Evolutionary conservation across 257 asterid genomes (phyloP), one percentile per base, ranked within the genome.

Genomic region (Gentiana straminea): DNA sequence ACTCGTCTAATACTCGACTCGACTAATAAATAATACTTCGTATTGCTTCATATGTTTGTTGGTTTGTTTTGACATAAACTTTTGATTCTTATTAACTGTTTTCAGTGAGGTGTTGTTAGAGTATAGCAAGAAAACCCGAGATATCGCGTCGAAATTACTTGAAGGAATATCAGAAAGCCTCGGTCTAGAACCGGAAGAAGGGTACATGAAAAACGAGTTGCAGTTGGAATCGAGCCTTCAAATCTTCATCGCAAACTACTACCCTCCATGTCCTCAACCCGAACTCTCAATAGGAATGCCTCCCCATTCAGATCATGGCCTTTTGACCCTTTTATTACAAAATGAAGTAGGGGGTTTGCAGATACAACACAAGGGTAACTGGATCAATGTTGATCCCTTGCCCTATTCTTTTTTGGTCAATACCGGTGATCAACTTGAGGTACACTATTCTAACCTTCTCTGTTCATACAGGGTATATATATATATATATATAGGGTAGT

Each of bases 371-470:
- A 52, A 62, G 1, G 87, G 86, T 2, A 64, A 56, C 44, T 88
- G 96, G 96, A 13, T 88, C 9, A 49, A 73, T 13, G 84, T 84
- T 5, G 54, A 61, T 56, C 63, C 82, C 37, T 50, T 67, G 15
- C 84, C 94, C 41, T 77, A 81, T 63, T 74, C 96, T 45, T 68
- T 88, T 51, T 44, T 88, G 60, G 84, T 88, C 33, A 84, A 84
- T 72, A 75, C 77, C 1, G 85, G 73, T 0, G 96, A 88, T 55
- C 95, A 83, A 15, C 89, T 89, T n/a, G 91, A 89, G 97, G 97
- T 84, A 68, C 72, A 24, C 1, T n/a, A 0, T 35, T 9, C 10
- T 51, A 39, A 39, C 45, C 45, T 1, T 39, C 1, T 39, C 5
- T 39, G 45, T 39, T 5, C 8, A 8, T 4, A 8, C 1, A 5